Conservation (phyloP, 768 basidiomycete genomes). For the Hericium rajendrae region DNA sequence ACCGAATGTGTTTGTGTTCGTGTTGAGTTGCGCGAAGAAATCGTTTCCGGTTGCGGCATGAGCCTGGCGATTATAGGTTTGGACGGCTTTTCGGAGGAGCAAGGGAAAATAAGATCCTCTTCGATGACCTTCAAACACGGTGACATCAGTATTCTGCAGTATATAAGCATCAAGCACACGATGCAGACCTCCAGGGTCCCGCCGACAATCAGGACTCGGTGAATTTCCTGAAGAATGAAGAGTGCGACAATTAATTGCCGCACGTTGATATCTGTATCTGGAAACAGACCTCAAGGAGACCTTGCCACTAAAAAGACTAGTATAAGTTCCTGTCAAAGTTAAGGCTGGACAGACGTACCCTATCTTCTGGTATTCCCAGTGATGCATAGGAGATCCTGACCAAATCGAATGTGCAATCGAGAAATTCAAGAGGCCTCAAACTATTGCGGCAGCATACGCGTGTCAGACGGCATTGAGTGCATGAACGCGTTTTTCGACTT, state of each 20-base stretch:
- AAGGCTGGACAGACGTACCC: slow-evolving; percentile 1
- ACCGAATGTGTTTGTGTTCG: neutral
- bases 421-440: neutral
- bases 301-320: slow-evolving; percentile 6
- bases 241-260: slow-evolving; percentile 9
- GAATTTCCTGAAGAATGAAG: slow-evolving; percentile 41
- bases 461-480: neutral
- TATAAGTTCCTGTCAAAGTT: neutral
- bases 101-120: slow-evolving; percentile 67
- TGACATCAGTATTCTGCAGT: neutral
- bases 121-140: slow-evolving; percentile 46
- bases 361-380: slow-evolving; percentile 10
- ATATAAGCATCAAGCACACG: neutral
- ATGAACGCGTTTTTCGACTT: neutral
- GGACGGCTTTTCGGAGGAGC: slow-evolving; percentile 12
- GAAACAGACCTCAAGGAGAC: slow-evolving; percentile 7
- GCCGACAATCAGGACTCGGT: slow-evolving; percentile 53
- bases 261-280: neutral
- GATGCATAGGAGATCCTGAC: slow-evolving; percentile 11
- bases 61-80: slow-evolving; percentile 9
- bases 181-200: slow-evolving; percentile 52
- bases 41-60: neutral
- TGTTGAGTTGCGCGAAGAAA: neutral
- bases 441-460: neutral
- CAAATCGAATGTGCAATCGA: slow-evolving; percentile 9